Percentiles rank a stretch among this genome's conserved stretches.
These are phyloP conservation scores for Ustilago trichophora DNA, from an alignment of 1,284 basidiomycete species.

Conservation along the genomic window DNA sequence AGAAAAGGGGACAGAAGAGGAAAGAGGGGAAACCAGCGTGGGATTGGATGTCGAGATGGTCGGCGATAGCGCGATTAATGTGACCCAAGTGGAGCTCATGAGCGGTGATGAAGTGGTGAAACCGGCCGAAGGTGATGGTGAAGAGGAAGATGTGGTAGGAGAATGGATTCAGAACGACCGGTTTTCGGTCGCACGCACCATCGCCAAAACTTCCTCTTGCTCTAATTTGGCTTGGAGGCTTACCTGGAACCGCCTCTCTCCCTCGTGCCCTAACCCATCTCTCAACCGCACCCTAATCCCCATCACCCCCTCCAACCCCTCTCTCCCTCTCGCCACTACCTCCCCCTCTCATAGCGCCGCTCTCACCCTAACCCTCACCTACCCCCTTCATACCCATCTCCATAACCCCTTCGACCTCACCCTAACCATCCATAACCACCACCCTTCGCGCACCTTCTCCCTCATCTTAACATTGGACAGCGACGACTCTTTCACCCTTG, in stretches of 20 bases:
- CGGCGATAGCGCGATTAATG: background rate
- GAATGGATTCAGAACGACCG: constrained; percentile 9
- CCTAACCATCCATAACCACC: constrained; percentile 7
- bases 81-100: background rate
- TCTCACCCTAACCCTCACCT: constrained; percentile 8
- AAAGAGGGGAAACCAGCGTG: background rate
- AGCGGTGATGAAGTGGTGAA: background rate
- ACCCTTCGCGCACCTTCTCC: background rate
- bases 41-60: constrained; percentile 23
- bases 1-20: background rate
- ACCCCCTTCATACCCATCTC: background rate
- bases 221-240: background rate
- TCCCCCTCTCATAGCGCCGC: too few relatives aligned
- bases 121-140: background rate
- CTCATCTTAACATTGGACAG: constrained; percentile 24
- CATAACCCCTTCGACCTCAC: constrained; percentile 1
- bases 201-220: background rate
- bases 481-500: constrained; percentile 23
- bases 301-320: too few relatives aligned
- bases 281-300: too few relatives aligned
- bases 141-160: constrained; percentile 1
- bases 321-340: too few relatives aligned
- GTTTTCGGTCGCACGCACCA: constrained; percentile 5
- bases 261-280: background rate
- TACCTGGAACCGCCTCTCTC: constrained; percentile 3